phyloP scores from a whole-genome alignment of 495 filamentous ascomycete genomes.

The Pseudomonodictys pantanalensis region DNA sequence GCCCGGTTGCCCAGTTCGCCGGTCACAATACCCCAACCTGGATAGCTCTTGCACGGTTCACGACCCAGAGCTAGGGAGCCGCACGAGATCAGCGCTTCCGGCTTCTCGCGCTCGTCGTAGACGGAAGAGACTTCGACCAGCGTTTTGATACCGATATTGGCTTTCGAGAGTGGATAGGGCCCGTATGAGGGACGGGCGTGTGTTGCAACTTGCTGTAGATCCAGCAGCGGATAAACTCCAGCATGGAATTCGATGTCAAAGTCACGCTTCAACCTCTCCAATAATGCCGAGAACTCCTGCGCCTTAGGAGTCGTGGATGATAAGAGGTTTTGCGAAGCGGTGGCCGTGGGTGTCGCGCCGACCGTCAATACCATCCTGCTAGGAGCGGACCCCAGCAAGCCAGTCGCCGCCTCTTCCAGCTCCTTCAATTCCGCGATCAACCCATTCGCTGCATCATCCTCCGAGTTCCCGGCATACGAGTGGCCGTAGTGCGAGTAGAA shows the following conservation, averaged over 20 bases:
- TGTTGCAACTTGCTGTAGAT: constrained; percentile 79
- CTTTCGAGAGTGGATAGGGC: constrained; percentile 41
- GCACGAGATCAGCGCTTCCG: constrained; percentile 69
- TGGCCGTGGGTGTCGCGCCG: constrained; percentile 78
- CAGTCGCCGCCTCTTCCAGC: constrained; percentile 50
- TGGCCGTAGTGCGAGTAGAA: constrained; percentile 80
- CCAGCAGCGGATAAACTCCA: constrained; percentile 69
- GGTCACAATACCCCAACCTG: constrained; percentile 70
- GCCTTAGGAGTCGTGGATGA: constrained; percentile 14
- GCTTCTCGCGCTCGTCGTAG: constrained; percentile 58
- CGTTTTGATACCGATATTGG: constrained; percentile 65
- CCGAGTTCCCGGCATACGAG: constrained; percentile 57
- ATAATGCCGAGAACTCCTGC: constrained; percentile 29
- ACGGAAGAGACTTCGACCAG: constrained; percentile 69
- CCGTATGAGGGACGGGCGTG: constrained; percentile 39
- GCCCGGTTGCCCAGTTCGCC: not conserved
- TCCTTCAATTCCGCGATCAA: constrained; percentile 61
- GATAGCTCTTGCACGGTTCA: constrained; percentile 69
- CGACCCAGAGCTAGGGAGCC: constrained; percentile 71
- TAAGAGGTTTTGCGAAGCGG: constrained; percentile 51
- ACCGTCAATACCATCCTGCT: constrained; percentile 63
- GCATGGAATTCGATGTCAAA: constrained; percentile 66
- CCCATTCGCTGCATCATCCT: constrained; percentile 55
- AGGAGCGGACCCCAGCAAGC: constrained; percentile 29
- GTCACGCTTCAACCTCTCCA: constrained; percentile 36